These are phyloP conservation scores for Euphorbia lathyris DNA, from an alignment of 345 rosid genomes.

Conservation along the genomic window DNA sequence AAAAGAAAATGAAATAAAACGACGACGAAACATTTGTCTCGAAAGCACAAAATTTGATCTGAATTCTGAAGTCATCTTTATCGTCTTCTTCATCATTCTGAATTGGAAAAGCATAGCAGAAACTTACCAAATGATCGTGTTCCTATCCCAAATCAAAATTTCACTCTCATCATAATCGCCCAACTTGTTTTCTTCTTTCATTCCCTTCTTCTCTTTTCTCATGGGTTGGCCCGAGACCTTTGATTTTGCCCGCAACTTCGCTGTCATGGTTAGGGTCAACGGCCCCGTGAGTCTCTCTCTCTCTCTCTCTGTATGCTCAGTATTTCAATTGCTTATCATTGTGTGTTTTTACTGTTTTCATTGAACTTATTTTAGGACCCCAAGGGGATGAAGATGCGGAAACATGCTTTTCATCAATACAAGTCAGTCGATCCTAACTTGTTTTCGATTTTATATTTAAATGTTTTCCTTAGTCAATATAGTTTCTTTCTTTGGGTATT, in stretches of 20 bases:
- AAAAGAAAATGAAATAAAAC: background rate
- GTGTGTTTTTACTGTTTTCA: background rate
- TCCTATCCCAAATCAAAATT: background rate
- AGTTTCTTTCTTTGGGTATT: conserved; percentile 10
- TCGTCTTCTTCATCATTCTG: too few species aligned
- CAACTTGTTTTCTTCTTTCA: background rate
- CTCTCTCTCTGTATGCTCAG: background rate
- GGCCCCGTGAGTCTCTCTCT: conserved; percentile 67
- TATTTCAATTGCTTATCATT: background rate
- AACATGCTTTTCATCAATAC: conserved; percentile 85
- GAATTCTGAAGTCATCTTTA: too few species aligned
- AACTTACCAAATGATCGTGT: background rate
- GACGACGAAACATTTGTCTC: background rate
- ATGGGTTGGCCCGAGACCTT: conserved; percentile 63
- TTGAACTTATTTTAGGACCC: conserved; percentile 53
- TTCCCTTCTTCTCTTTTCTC: background rate
- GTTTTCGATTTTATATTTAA: background rate
- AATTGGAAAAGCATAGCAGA: too few species aligned
- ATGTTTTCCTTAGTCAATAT: background rate
- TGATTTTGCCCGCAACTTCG: conserved; percentile 47
- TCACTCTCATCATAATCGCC: background rate
- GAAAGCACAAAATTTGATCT: background rate
- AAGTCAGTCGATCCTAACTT: conserved; percentile 38
- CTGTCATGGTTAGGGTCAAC: conserved; percentile 72
- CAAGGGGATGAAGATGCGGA: conserved; percentile 85